These are phyloP conservation scores for Neofusicoccum sp. DNA, from an alignment of 2,329 filamentous ascomycete species.

Conservation along the genomic window DNA sequence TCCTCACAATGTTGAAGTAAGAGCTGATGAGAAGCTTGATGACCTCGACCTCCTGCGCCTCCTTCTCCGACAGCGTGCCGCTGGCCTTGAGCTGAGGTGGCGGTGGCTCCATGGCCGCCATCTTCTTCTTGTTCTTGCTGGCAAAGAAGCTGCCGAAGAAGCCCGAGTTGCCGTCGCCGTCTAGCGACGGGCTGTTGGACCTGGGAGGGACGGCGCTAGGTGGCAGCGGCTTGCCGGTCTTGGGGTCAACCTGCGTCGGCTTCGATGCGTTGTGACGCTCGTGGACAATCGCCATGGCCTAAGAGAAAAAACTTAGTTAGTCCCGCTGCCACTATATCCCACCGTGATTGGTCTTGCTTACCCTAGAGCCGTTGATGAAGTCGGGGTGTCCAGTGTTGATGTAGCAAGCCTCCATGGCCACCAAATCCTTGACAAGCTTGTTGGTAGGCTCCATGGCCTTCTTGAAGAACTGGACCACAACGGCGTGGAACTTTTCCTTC, in stretches of 20 bases:
- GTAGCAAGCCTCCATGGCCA: slow-evolving; percentile 94
- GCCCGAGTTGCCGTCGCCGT: slow-evolving; percentile 62
- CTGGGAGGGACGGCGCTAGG: slow-evolving; percentile 64
- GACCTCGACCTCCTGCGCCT: slow-evolving; percentile 94
- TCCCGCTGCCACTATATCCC: background rate
- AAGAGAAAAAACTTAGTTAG: background rate
- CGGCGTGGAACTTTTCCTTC: slow-evolving; percentile 94
- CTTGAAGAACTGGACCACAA: slow-evolving; percentile 95
- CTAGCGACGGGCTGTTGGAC: slow-evolving; percentile 71
- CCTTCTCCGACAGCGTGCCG: slow-evolving; percentile 88
- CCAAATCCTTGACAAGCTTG: slow-evolving; percentile 90
- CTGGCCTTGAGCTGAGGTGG: slow-evolving; percentile 92
- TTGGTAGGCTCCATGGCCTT: slow-evolving; percentile 98
- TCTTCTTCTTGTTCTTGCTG: slow-evolving; percentile 99
- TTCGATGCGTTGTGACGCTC: slow-evolving; percentile 79
- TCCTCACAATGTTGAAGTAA: slow-evolving; percentile 96
- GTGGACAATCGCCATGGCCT: slow-evolving; percentile 97
- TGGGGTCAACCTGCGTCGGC: slow-evolving; percentile 94
- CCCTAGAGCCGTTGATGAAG: slow-evolving; percentile 91
- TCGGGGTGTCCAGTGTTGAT: slow-evolving; percentile 98
- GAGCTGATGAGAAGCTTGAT: slow-evolving; percentile 97
- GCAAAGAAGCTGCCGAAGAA: slow-evolving; percentile 99
- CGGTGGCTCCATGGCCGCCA: slow-evolving; percentile 97
- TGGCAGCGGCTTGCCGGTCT: slow-evolving; percentile 92
- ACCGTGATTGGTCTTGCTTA: slow-evolving; percentile 38